Conservation (phyloP, 768 basidiomycete genomes). For the Auricularia sp. region DNA sequence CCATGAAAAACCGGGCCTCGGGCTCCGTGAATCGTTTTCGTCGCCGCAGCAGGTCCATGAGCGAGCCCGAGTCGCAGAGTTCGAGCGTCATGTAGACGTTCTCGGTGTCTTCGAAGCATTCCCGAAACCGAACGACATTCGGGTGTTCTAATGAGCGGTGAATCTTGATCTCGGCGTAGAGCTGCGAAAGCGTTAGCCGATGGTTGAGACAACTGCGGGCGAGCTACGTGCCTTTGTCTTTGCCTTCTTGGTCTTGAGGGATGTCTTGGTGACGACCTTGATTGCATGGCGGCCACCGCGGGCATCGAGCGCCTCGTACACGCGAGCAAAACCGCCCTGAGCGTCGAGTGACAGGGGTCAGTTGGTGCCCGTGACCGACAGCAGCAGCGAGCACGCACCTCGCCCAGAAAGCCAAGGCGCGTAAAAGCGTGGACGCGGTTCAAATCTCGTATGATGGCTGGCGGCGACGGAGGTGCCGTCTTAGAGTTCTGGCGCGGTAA, state of each 20-base stretch:
- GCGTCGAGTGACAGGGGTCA: background rate
- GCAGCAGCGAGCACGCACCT: constrained; percentile 43
- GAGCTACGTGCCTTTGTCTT: constrained; percentile 72
- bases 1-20: constrained; percentile 84
- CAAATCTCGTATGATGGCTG: constrained; percentile 63
- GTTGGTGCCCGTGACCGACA: too few species aligned
- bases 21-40: constrained; percentile 84
- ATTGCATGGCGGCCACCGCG: constrained; percentile 63
- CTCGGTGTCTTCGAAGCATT: constrained; percentile 90
- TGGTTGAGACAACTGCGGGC: background rate
- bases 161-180: constrained; percentile 98
- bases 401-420: constrained; percentile 78
- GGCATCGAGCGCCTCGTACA: constrained; percentile 83
- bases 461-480: constrained; percentile 71
- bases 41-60: constrained; percentile 84
- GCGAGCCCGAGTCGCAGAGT: constrained; percentile 78
- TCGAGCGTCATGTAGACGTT: constrained; percentile 98
- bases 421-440: constrained; percentile 44
- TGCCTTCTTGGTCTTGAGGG: constrained; percentile 90
- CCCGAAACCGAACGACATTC: constrained; percentile 84
- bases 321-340: constrained; percentile 88
- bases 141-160: constrained; percentile 85
- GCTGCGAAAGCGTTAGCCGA: constrained; percentile 31
- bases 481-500: constrained; percentile 75
- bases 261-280: constrained; percentile 90